phyloP scores from a whole-genome alignment of 2,329 filamentous ascomycete genomes.

The Fusarium chuoi region DNA sequence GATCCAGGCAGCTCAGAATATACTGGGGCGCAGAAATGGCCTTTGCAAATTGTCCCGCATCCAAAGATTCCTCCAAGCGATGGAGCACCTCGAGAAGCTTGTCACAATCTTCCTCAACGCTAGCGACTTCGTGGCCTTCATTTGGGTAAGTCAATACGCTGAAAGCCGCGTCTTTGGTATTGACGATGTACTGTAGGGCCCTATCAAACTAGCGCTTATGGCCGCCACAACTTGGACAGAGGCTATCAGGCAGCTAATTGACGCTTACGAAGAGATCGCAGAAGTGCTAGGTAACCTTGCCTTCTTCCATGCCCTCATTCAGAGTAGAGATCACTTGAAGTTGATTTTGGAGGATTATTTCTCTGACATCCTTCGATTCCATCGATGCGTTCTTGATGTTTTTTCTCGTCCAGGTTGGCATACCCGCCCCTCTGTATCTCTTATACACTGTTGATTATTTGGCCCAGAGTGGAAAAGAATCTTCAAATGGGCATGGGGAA shows the following conservation, averaged over 20 bases:
- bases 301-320: neutral
- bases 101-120: neutral
- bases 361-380: neutral
- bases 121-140: neutral
- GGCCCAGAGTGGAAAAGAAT: fast-evolving
- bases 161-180: fast-evolving
- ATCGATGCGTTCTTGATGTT: neutral
- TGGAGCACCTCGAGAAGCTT: neutral
- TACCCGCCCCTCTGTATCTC: fast-evolving
- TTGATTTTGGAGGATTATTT: neutral
- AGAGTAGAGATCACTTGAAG: neutral
- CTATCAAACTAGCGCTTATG: constrained; percentile 7
- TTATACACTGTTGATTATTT: fast-evolving
- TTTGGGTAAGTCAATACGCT: neutral
- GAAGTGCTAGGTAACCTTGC: fast-evolving
- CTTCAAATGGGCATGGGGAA: fast-evolving
- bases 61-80: neutral
- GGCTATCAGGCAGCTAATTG: neutral
- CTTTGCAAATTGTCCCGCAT: neutral
- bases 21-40: neutral
- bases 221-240: neutral
- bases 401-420: neutral
- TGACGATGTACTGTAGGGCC: neutral
- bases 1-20: neutral
- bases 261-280: neutral